Evolutionary conservation across 352 stramenopile species (phyloP).

Genomic region (Pythium utonaiense): DNA sequence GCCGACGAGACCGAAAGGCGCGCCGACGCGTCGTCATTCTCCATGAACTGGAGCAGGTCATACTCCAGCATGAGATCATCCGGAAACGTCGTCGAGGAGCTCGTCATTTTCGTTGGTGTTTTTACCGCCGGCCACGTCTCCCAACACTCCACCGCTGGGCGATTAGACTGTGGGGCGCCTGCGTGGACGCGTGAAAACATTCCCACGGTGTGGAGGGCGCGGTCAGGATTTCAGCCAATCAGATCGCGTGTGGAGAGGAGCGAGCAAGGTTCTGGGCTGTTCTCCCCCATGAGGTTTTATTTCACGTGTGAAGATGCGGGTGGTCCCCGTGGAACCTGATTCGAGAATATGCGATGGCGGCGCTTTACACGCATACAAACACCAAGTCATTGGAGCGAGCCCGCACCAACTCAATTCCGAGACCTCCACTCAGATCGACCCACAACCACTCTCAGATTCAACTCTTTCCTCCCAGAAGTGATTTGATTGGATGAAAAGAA

Average conservation of each 20-base stretch:
- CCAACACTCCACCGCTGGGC: background rate
- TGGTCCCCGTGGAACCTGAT: constrained; percentile 9
- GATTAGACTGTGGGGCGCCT: constrained; percentile 15
- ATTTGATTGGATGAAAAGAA: background rate
- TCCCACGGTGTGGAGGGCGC: background rate
- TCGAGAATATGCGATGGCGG: constrained; percentile 17
- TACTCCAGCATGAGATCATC: constrained; percentile 33
- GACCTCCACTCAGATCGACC: constrained; percentile 12
- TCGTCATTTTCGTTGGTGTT: constrained; percentile 8
- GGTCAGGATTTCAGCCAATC: constrained; percentile 2
- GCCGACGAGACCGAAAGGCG: background rate
- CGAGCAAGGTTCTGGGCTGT: background rate
- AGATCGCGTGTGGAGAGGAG: background rate
- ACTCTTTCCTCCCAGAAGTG: too few relatives aligned
- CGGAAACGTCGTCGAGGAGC: constrained; percentile 22
- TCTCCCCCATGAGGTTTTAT: constrained; percentile 27
- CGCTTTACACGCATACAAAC: constrained; percentile 5
- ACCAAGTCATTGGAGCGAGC: background rate
- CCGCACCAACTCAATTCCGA: constrained; percentile 8
- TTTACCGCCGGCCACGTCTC: background rate
- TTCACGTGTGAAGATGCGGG: background rate
- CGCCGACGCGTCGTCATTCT: constrained; percentile 21
- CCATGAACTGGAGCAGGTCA: constrained; percentile 37
- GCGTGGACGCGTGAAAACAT: constrained; percentile 8
- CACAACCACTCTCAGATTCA: background rate